Evolutionary conservation across 2,329 filamentous ascomycete genomes (phyloP).

Genomic region (Claviceps fusiformis): DNA sequence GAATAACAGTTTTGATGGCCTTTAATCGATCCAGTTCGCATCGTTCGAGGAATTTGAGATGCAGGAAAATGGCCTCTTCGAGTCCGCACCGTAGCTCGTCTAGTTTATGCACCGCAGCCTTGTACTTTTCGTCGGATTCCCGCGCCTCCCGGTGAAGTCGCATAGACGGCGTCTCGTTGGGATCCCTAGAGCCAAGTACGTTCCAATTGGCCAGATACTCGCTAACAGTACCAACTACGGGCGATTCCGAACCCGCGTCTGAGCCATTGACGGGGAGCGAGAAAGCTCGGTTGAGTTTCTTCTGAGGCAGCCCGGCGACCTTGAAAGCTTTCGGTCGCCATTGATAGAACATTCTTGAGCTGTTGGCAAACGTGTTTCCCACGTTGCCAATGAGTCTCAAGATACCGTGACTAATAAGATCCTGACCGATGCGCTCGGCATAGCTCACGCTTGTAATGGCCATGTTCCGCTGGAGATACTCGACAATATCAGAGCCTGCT

Average conservation of each 20-base stretch:
- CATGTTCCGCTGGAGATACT: constrained; percentile 86
- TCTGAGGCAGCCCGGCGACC: constrained; percentile 75
- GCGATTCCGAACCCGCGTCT: constrained; percentile 48
- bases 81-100: constrained; percentile 84
- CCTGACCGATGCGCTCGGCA: constrained; percentile 88
- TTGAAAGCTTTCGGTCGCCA: constrained; percentile 91
- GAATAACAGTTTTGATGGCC: constrained; percentile 93
- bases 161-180: constrained; percentile 86
- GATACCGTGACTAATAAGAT: constrained; percentile 75
- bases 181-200: constrained; percentile 64
- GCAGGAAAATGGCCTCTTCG: constrained; percentile 88
- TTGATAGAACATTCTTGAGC: constrained; percentile 93
- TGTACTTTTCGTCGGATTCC: constrained; percentile 90
- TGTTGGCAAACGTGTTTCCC: constrained; percentile 91
- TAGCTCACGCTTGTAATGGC: constrained; percentile 73
- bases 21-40: constrained; percentile 93
- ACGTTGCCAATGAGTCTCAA: constrained; percentile 86
- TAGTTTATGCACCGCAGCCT: constrained; percentile 68
- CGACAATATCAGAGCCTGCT: constrained; percentile 81
- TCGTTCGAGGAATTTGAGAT: constrained; percentile 90
- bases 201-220: constrained; percentile 92
- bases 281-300: constrained; percentile 67
- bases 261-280: constrained; percentile 52
- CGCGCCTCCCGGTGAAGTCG: constrained; percentile 76
- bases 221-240: constrained; percentile 66